Conservation (phyloP, 345 rosid species). For the Heritiera fomes region DNA sequence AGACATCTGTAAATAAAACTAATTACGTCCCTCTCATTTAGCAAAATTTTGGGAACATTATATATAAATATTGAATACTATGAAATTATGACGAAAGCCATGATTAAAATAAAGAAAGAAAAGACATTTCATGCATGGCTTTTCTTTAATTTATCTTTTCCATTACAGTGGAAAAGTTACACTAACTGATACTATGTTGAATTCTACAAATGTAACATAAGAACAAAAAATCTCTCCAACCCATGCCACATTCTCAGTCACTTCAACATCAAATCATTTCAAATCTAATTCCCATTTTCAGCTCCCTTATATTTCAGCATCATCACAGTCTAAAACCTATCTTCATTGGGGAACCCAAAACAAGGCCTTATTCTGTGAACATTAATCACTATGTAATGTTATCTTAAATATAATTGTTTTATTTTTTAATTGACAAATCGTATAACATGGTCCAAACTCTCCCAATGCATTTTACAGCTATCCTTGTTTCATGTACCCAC, state of each 20-base stretch:
- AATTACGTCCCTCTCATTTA: no score
- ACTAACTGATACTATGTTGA: not conserved
- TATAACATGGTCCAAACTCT: conserved; percentile 27
- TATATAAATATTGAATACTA: no score
- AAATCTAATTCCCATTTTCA: conserved; percentile 29
- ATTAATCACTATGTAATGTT: conserved; percentile 19
- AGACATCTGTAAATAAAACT: no score
- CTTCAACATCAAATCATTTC: conserved; percentile 34
- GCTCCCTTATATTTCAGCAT: conserved; percentile 32
- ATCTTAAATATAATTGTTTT: conserved; percentile 3
- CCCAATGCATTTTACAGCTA: conserved; percentile 37
- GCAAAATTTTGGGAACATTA: no score
- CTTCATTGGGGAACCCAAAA: conserved; percentile 17
- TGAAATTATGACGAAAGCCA: no score
- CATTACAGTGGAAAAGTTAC: no score
- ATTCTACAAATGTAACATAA: conserved; percentile 20
- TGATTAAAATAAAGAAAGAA: no score
- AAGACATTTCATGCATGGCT: no score
- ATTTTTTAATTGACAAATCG: conserved; percentile 27
- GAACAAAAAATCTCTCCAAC: conserved; percentile 13
- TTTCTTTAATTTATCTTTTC: not conserved
- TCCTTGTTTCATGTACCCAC: conserved; percentile 15
- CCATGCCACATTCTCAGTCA: conserved; percentile 14
- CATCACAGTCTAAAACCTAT: conserved; percentile 30
- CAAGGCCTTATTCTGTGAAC: conserved; percentile 27